Evolutionary conservation across 768 basidiomycete genomes (phyloP).

Genomic region (Boletus insuetus): DNA sequence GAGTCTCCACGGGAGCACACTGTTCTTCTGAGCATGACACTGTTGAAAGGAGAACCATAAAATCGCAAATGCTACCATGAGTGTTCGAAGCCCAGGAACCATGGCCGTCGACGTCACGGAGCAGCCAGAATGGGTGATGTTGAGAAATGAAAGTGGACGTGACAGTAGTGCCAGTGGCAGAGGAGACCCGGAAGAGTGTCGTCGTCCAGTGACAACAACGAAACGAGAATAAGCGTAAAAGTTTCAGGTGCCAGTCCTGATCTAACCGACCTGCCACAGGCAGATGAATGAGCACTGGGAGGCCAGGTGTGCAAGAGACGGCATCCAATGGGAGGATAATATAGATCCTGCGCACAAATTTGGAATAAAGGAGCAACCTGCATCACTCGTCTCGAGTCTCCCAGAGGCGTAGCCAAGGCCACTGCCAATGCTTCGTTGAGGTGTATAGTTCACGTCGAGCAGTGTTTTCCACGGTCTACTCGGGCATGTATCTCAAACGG

Average conservation of each 20-base stretch:
- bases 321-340: not conserved
- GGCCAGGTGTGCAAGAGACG: not conserved
- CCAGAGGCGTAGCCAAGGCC: conserved; percentile 5
- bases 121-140: not conserved
- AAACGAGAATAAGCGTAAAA: not conserved
- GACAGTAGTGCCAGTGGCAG: not conserved
- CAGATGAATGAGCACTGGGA: not conserved
- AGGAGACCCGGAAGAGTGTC: not conserved
- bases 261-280: conserved; percentile 3
- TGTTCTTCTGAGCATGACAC: conserved; percentile 3
- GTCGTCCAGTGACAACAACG: not conserved
- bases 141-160: not conserved
- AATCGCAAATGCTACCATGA: not conserved
- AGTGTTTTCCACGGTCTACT: not conserved
- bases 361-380: not conserved
- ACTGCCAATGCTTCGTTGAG: conserved; percentile 6
- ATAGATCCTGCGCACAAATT: not conserved
- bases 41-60: not conserved
- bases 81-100: conserved; percentile 7
- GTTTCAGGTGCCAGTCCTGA: conserved; percentile 16
- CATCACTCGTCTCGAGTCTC: not conserved
- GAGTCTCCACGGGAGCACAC: conserved; percentile 1
- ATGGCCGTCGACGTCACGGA: conserved; percentile 7
- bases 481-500: too few relatives aligned
- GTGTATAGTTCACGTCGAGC: not conserved